Evolutionary conservation across 2,329 filamentous ascomycete genomes (phyloP).

Genomic region (Penicillium occitanis): DNA sequence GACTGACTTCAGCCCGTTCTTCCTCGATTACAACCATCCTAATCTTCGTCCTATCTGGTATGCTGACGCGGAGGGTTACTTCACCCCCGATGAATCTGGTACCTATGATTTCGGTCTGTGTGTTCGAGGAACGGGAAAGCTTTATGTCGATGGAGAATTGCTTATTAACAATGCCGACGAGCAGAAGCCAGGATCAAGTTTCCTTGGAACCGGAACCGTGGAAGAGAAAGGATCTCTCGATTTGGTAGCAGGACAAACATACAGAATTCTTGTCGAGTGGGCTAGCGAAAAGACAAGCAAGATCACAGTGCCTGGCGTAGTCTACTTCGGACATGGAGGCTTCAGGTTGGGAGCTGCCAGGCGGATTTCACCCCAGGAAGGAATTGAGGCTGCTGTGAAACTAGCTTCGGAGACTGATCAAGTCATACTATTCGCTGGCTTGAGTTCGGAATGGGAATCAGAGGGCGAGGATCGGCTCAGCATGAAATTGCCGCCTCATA

Average conservation of each 20-base stretch:
- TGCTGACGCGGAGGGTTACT: constrained; percentile 59
- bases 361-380: constrained; percentile 56
- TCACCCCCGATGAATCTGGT: constrained; percentile 60
- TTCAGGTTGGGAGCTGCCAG: constrained; percentile 62
- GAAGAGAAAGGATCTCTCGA: constrained; percentile 61
- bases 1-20: background rate
- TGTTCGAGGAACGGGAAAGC: constrained; percentile 63
- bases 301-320: constrained; percentile 49
- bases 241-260: constrained; percentile 60
- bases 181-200: constrained; percentile 61
- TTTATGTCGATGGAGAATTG: constrained; percentile 62
- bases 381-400: constrained; percentile 56
- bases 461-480: constrained; percentile 64
- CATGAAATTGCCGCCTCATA: constrained; percentile 57
- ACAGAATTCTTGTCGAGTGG: constrained; percentile 60
- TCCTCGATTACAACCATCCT: background rate
- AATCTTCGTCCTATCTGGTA: constrained; percentile 24
- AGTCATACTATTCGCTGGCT: constrained; percentile 26
- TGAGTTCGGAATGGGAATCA: constrained; percentile 69
- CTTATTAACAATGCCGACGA: constrained; percentile 67
- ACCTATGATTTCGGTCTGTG: constrained; percentile 64
- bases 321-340: constrained; percentile 59
- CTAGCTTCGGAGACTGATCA: constrained; percentile 62
- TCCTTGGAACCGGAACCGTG: constrained; percentile 63
- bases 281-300: constrained; percentile 59